These are phyloP conservation scores for Saccharomycopsis vini DNA, from an alignment of 805 yeast species.

Conservation along the genomic window DNA sequence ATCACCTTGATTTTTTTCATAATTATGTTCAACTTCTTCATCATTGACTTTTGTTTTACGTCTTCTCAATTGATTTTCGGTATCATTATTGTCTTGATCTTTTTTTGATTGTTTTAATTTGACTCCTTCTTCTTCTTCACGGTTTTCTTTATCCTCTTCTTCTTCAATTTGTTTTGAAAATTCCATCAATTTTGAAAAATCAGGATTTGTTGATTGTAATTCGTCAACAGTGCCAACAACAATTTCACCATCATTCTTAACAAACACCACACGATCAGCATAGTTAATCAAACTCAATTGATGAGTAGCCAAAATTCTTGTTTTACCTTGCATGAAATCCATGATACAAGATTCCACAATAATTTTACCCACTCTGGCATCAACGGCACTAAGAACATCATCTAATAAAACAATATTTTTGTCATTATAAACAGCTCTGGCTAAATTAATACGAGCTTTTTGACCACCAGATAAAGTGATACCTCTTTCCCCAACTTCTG, in stretches of 20 bases:
- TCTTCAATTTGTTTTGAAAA: slow-evolving; percentile 23
- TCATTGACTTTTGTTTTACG: slow-evolving; percentile 13
- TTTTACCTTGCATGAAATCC: slow-evolving; percentile 41
- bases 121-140: slow-evolving; percentile 24
- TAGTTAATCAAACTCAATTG: slow-evolving; percentile 53
- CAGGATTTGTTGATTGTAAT: slow-evolving; percentile 30
- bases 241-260: slow-evolving; percentile 42
- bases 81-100: slow-evolving; percentile 46
- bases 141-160: slow-evolving; percentile 3
- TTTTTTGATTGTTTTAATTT: slow-evolving; percentile 24
- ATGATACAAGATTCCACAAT: slow-evolving; percentile 51
- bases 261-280: slow-evolving; percentile 55
- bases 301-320: slow-evolving; percentile 67
- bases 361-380: slow-evolving; percentile 64
- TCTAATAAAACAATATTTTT: slow-evolving; percentile 54
- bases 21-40: slow-evolving; percentile 26
- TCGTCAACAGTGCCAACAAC: slow-evolving; percentile 44
- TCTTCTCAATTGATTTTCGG: background rate
- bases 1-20: slow-evolving; percentile 3
- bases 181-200: slow-evolving; percentile 39
- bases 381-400: slow-evolving; percentile 68
- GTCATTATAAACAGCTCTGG: slow-evolving; percentile 58
- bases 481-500: slow-evolving; percentile 71
- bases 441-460: slow-evolving; percentile 59
- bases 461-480: slow-evolving; percentile 72